phyloP scores from a whole-genome alignment of 495 filamentous ascomycete genomes.

The Trichocladium antarcticum region DNA sequence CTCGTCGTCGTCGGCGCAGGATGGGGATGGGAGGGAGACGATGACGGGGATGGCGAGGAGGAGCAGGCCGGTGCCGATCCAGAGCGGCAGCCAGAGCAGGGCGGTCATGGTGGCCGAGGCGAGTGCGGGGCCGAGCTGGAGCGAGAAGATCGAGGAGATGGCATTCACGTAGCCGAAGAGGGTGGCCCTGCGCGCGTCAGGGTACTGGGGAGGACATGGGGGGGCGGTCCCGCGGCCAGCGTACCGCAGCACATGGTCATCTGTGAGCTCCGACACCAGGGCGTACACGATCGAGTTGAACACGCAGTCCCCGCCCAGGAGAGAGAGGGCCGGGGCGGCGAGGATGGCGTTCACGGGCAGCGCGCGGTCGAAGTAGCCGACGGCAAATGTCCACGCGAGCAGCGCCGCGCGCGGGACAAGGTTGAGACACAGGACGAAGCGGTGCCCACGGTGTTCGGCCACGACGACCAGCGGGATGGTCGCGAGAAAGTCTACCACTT shows the following conservation, averaged over 20 bases:
- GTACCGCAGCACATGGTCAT: slow-evolving; percentile 31
- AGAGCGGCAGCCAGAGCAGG: slow-evolving; percentile 31
- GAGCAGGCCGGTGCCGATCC: slow-evolving; percentile 29
- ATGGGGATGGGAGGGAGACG: slow-evolving; percentile 11
- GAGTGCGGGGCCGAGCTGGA: slow-evolving; percentile 32
- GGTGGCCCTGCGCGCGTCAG: slow-evolving; percentile 24
- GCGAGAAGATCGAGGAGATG: slow-evolving; percentile 30
- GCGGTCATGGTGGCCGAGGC: slow-evolving; percentile 34
- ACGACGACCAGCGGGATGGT: slow-evolving; percentile 36
- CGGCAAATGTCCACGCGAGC: slow-evolving; percentile 30
- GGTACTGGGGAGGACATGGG: not conserved
- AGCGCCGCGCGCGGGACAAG: slow-evolving; percentile 30
- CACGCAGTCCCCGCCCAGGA: slow-evolving; percentile 37
- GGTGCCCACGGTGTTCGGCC: slow-evolving; percentile 30
- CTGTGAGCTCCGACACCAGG: slow-evolving; percentile 31
- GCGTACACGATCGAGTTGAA: slow-evolving; percentile 38
- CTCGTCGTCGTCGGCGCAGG: not conserved
- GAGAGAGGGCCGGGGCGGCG: slow-evolving; percentile 27
- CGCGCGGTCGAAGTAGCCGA: slow-evolving; percentile 31
- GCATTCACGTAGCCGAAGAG: slow-evolving; percentile 38
- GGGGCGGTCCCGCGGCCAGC: not conserved
- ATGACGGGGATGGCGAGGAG: slow-evolving; percentile 27
- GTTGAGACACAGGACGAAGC: slow-evolving; percentile 31
- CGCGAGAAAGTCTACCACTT: slow-evolving; percentile 32
- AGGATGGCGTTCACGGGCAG: slow-evolving; percentile 31